These are phyloP conservation scores for Ceratonia siliqua DNA, from an alignment of 306 rosid species.

Conservation along the genomic window DNA sequence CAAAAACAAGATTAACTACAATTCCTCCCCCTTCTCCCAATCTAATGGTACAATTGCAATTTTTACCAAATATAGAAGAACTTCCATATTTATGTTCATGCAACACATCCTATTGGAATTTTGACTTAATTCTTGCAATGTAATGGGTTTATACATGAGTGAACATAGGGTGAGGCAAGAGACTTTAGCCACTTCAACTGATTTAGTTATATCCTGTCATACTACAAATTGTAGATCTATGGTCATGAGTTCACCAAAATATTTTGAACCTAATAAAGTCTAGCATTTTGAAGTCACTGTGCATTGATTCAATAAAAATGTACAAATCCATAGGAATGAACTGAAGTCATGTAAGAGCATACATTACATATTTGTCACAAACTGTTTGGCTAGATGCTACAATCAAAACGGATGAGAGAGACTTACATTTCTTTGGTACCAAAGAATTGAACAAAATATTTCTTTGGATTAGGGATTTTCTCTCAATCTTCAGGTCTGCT, in stretches of 20 bases:
- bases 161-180: not conserved
- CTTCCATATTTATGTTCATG: too few relatives aligned
- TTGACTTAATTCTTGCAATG: not conserved
- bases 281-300: not conserved
- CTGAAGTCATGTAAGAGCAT: not conserved
- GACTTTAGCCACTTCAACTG: not conserved
- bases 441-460: slow-evolving; percentile 88
- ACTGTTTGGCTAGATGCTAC: slow-evolving; percentile 2
- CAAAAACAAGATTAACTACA: too few relatives aligned
- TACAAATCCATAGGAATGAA: not conserved
- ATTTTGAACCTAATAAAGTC: not conserved
- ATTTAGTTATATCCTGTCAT: not conserved
- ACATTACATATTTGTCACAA: not conserved
- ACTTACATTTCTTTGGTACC: slow-evolving; percentile 95
- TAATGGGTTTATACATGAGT: not conserved
- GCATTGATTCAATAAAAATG: not conserved
- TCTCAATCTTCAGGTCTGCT: slow-evolving; percentile 95
- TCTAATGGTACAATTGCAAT: too few relatives aligned
- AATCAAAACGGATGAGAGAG: slow-evolving; percentile 15
- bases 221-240: not conserved
- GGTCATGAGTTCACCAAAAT: not conserved
- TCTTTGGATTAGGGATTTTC: slow-evolving; percentile 83
- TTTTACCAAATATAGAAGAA: too few relatives aligned
- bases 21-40: too few relatives aligned
- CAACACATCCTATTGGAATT: not conserved